Evolutionary conservation across 2,329 filamentous ascomycete genomes (phyloP).

Genomic region (Colletotrichum neosansevieriae): DNA sequence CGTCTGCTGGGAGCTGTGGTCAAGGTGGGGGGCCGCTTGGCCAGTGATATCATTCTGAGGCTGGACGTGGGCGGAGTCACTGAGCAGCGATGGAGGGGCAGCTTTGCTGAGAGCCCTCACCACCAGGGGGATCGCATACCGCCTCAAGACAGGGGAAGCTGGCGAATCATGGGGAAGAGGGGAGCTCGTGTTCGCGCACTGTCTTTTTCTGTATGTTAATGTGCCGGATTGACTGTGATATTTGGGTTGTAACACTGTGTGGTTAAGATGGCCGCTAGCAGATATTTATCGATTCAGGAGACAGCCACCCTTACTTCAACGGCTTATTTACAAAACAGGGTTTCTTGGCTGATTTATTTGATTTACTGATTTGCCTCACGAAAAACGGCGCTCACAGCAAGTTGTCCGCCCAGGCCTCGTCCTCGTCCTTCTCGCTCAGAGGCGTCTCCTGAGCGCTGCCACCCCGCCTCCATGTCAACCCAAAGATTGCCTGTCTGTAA

Average conservation of each 20-base stretch:
- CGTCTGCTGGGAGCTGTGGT: conserved; percentile 16
- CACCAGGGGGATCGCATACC: conserved; percentile 21
- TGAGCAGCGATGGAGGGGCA: conserved; percentile 30
- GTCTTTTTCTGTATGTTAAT: background rate
- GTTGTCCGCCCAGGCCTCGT: conserved; percentile 41
- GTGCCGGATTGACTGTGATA: background rate
- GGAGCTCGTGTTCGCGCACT: background rate
- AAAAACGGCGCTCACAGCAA: conserved; percentile 10
- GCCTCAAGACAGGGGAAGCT: background rate
- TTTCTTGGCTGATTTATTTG: background rate
- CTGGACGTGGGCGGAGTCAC: conserved; percentile 30
- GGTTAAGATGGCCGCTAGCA: no score
- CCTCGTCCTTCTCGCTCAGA: conserved; percentile 33
- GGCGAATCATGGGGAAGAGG: conserved; percentile 3
- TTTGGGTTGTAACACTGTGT: no score
- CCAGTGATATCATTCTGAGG: conserved; percentile 39
- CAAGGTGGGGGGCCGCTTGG: conserved; percentile 33
- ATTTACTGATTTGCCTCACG: background rate
- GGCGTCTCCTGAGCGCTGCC: conserved; percentile 34
- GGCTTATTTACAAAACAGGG: background rate
- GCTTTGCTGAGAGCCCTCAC: conserved; percentile 31
- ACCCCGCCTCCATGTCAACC: conserved; percentile 44
- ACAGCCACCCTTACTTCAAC: background rate
- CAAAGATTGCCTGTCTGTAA: conserved; percentile 80
- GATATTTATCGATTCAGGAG: background rate